Conservation (phyloP, 768 basidiomycete species). For the Boletales sp. region DNA sequence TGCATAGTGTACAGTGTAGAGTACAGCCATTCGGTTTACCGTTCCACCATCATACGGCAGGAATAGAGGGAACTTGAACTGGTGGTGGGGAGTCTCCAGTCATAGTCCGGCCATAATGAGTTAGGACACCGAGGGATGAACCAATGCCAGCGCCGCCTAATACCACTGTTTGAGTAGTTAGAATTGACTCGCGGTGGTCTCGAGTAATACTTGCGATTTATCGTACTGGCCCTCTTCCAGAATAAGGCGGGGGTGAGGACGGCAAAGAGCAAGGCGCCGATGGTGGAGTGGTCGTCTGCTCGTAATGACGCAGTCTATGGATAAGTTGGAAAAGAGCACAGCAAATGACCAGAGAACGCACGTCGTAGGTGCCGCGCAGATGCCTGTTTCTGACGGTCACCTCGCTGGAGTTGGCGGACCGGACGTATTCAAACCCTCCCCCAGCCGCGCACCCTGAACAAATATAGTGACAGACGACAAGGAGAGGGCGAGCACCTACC, state of each 20-base stretch:
- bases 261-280: conserved; percentile 62
- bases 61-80: conserved; percentile 30
- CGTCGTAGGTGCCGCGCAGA: conserved; percentile 56
- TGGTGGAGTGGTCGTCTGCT: conserved; percentile 71
- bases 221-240: conserved; percentile 61
- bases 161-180: conserved; percentile 45
- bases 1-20: conserved; percentile 7
- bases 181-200: not conserved
- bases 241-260: conserved; percentile 66
- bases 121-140: conserved; percentile 53
- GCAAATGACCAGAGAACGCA: conserved; percentile 26
- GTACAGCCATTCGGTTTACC: too few species aligned
- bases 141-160: conserved; percentile 72
- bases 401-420: conserved; percentile 52
- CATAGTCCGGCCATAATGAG: conserved; percentile 52
- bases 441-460: conserved; percentile 38
- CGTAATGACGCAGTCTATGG: conserved; percentile 54
- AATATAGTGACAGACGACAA: not conserved
- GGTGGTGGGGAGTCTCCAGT: conserved; percentile 51
- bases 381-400: conserved; percentile 48
- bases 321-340: conserved; percentile 1
- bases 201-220: conserved; percentile 48
- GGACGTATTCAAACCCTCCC: conserved; percentile 58
- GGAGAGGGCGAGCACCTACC: conserved; percentile 30
- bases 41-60: conserved; percentile 5